Evolutionary conservation across 805 yeast genomes (phyloP).

Genomic region (Blastobotrys robertii): DNA sequence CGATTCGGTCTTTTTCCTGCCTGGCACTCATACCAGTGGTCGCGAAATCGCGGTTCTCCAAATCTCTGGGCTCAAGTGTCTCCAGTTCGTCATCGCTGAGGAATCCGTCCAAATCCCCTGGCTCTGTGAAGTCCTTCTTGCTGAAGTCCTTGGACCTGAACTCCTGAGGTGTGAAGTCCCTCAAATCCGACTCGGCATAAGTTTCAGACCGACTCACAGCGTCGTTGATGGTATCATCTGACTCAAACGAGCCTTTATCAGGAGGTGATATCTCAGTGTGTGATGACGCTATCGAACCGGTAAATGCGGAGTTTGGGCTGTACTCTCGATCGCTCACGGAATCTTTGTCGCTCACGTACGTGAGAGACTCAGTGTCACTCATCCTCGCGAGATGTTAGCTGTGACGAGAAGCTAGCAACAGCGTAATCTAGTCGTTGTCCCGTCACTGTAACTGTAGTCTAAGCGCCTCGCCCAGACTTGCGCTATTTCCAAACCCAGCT

Average conservation of each 20-base stretch:
- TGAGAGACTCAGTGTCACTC: too few relatives aligned
- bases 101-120: neutral
- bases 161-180: neutral
- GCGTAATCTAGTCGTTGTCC: too few relatives aligned
- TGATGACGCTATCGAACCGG: too few relatives aligned
- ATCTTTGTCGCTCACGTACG: too few relatives aligned
- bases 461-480: too few relatives aligned
- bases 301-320: too few relatives aligned
- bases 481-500: too few relatives aligned
- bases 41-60: neutral
- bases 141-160: neutral
- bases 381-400: too few relatives aligned
- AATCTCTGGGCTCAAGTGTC: neutral
- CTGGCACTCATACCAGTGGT: neutral
- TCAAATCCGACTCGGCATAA: neutral
- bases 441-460: too few relatives aligned
- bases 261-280: too few relatives aligned
- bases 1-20: constrained; percentile 4
- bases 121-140: neutral
- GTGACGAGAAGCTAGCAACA: too few relatives aligned
- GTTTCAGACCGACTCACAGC: neutral
- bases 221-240: neutral
- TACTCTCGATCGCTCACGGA: too few relatives aligned
- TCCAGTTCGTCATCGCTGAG: neutral
- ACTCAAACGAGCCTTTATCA: neutral